Conservation (phyloP, 1,139 yeast genomes). For the Suhomyces coccinellae region DNA sequence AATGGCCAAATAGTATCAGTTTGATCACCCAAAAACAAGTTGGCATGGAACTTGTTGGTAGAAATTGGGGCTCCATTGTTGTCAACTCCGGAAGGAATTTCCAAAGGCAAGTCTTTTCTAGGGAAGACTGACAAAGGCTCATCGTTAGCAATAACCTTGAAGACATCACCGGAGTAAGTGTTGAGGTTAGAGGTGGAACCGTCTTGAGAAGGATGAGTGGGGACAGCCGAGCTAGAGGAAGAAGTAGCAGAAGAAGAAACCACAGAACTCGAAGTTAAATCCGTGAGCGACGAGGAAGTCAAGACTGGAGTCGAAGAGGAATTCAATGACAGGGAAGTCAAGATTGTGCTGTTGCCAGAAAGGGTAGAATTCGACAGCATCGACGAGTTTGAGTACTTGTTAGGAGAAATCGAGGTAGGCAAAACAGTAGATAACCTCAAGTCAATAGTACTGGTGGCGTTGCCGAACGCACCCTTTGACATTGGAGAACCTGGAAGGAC, state of each 20-base stretch:
- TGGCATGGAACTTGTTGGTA: conserved; percentile 85
- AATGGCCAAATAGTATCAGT: conserved; percentile 71
- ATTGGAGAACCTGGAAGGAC: background rate
- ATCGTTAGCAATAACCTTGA: conserved; percentile 48
- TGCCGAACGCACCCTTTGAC: background rate
- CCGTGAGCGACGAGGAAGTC: background rate
- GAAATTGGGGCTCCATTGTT: conserved; percentile 53
- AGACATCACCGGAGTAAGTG: conserved; percentile 30
- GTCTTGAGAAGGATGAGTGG: background rate
- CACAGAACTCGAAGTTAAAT: conserved; percentile 1
- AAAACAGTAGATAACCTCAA: conserved; percentile 12
- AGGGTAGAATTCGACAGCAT: background rate
- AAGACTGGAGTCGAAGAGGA: background rate
- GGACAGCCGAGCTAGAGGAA: background rate
- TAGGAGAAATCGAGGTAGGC: background rate
- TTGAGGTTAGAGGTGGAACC: conserved; percentile 5
- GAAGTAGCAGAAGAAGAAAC: conserved; percentile 3
- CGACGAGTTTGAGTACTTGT: background rate
- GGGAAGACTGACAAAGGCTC: conserved; percentile 53
- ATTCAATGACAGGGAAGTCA: background rate
- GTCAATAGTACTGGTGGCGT: conserved; percentile 12
- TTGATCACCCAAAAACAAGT: conserved; percentile 67
- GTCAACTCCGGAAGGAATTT: conserved; percentile 48
- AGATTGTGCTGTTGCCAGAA: background rate
- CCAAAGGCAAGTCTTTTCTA: conserved; percentile 50